A percentile compares a stretch with the other conserved stretches of the same genome.
Conservation (phyloP, 2,329 filamentous ascomycete species). For the Venturia carpophila region DNA sequence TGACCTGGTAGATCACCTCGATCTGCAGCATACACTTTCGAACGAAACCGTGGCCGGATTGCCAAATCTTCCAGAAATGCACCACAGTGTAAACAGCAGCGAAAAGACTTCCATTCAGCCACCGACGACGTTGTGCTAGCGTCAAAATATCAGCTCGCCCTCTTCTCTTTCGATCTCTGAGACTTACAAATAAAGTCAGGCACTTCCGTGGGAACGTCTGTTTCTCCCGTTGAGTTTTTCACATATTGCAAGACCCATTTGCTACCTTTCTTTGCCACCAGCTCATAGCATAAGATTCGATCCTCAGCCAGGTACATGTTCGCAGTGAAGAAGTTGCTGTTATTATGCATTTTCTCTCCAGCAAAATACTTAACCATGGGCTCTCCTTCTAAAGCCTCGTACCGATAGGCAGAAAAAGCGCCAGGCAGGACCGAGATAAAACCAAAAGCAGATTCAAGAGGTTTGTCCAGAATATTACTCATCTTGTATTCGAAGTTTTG, state of each 20-base stretch:
- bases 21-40: slow-evolving; percentile 85
- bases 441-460: slow-evolving; percentile 91
- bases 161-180: neutral
- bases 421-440: slow-evolving; percentile 96
- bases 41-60: slow-evolving; percentile 79
- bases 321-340: slow-evolving; percentile 90
- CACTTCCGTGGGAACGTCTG: slow-evolving; percentile 89
- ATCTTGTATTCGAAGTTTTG: slow-evolving; percentile 99
- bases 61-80: slow-evolving; percentile 93
- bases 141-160: slow-evolving; percentile 32
- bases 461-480: slow-evolving; percentile 98
- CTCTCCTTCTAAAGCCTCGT: slow-evolving; percentile 87
- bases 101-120: slow-evolving; percentile 98
- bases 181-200: slow-evolving; percentile 69
- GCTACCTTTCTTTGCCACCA: slow-evolving; percentile 94
- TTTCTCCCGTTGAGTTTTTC: slow-evolving; percentile 94
- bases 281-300: slow-evolving; percentile 96
- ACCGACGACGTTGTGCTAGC: slow-evolving; percentile 77
- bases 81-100: slow-evolving; percentile 90
- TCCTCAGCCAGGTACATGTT: slow-evolving; percentile 99
- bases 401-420: slow-evolving; percentile 95
- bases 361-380: slow-evolving; percentile 95
- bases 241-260: slow-evolving; percentile 98
- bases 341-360: slow-evolving; percentile 90
- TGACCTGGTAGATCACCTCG: slow-evolving; percentile 88